Conservation (phyloP, 2,329 filamentous ascomycete species). For the Exutisphaerella laricina region DNA sequence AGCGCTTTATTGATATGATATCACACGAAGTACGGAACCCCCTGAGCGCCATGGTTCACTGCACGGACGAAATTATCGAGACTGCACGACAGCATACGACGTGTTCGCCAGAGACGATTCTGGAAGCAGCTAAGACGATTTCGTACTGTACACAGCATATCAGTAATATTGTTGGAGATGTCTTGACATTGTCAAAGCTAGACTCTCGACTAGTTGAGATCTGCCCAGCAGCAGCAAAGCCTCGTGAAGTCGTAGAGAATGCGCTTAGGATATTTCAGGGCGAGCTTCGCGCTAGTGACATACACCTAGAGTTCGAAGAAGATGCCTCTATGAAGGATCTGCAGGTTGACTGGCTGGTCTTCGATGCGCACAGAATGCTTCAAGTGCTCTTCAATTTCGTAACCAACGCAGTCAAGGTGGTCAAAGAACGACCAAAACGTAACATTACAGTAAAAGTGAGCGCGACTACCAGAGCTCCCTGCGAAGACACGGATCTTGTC, state of each 20-base stretch:
- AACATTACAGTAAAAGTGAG: constrained; percentile 31
- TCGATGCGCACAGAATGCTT: constrained; percentile 28
- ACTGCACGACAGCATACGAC: constrained; percentile 2
- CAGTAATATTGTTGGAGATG: constrained; percentile 43
- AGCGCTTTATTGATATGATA: constrained; percentile 31
- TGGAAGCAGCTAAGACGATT: constrained; percentile 30
- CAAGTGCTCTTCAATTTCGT: constrained; percentile 37
- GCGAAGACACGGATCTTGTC: constrained; percentile 36
- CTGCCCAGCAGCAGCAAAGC: constrained; percentile 33
- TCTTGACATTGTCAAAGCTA: constrained; percentile 40
- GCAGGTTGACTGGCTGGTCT: constrained; percentile 22
- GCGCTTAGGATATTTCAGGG: constrained; percentile 38
- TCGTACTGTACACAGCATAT: constrained; percentile 28
- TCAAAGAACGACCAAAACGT: constrained; percentile 31
- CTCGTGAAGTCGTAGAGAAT: constrained; percentile 31
- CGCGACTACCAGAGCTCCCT: constrained; percentile 26
- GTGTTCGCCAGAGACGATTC: constrained; percentile 9
- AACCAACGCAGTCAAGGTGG: constrained; percentile 44
- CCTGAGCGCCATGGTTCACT: constrained; percentile 40
- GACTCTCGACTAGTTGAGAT: constrained; percentile 33
- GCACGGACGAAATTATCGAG: constrained; percentile 38
- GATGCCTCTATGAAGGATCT: constrained; percentile 11
- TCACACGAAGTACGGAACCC: constrained; percentile 43
- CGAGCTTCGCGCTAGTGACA: constrained; percentile 33
- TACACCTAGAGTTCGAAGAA: constrained; percentile 23